These are phyloP conservation scores for Xylaria sp. DNA, from an alignment of 2,329 filamentous ascomycete genomes.

Conservation along the genomic window DNA sequence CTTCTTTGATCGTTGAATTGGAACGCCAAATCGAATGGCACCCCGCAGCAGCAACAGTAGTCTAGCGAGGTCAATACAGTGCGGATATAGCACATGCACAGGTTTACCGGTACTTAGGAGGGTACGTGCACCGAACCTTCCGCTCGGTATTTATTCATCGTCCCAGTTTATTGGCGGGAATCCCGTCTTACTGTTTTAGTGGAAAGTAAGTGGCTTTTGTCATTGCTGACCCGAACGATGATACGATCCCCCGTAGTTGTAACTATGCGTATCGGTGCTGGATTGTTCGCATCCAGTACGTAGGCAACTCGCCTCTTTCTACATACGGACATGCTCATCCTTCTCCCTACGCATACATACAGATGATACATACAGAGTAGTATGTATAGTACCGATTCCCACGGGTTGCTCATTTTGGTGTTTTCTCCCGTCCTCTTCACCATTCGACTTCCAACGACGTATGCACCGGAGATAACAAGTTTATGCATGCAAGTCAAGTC, in stretches of 20 bases:
- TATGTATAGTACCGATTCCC: constrained; percentile 18
- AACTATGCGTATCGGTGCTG: not conserved
- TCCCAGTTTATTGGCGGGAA: constrained; percentile 28
- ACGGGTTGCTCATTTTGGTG: constrained; percentile 18
- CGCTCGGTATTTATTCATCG: constrained; percentile 7
- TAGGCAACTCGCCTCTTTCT: not conserved
- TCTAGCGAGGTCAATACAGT: not conserved
- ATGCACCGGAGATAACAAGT: constrained; percentile 19
- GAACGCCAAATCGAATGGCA: not conserved
- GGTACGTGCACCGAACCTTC: constrained; percentile 5
- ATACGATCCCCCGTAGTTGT: not conserved
- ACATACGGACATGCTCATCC: too few relatives aligned
- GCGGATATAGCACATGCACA: not conserved
- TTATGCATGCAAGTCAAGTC: constrained; percentile 21
- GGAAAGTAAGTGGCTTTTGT: constrained; percentile 22
- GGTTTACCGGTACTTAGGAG: constrained; percentile 1
- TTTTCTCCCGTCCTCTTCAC: constrained; percentile 13
- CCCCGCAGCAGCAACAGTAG: not conserved
- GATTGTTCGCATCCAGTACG: not conserved
- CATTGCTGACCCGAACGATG: constrained; percentile 28
- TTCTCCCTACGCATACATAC: too few relatives aligned
- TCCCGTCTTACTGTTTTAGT: constrained; percentile 35
- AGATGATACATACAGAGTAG: not conserved
- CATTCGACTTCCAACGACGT: constrained; percentile 4
- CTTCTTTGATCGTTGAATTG: not conserved